phyloP scores from a whole-genome alignment of 129 eudicot genomes.

The Calendula officinalis region DNA sequence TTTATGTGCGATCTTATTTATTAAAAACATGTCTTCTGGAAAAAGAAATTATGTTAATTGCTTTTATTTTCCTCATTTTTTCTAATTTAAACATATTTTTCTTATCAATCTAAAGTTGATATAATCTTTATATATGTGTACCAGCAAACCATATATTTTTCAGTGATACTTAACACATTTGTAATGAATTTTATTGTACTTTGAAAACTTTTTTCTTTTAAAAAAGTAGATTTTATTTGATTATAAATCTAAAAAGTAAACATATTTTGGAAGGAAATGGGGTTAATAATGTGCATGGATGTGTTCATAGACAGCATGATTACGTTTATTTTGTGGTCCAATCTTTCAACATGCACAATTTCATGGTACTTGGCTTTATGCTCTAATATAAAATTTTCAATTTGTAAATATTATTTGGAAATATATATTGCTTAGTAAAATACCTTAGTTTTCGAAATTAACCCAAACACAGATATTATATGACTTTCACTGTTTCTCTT shows the following conservation, averaged over 20 bases:
- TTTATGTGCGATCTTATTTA: too few species aligned
- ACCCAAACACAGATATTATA: too few species aligned
- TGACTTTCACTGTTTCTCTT: too few species aligned
- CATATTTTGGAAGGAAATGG: conserved; percentile 21
- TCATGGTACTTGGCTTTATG: conserved; percentile 17
- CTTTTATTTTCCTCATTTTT: too few species aligned
- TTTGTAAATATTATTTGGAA: background rate
- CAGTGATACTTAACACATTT: background rate
- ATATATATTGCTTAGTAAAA: too few species aligned
- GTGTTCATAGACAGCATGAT: conserved; percentile 40
- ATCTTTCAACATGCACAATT: conserved; percentile 31
- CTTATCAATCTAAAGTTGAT: background rate
- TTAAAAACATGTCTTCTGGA: too few species aligned
- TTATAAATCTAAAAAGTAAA: conserved; percentile 12
- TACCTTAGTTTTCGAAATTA: too few species aligned
- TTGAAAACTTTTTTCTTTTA: conserved; percentile 21
- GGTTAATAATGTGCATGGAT: conserved; percentile 42
- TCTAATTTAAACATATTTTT: too few species aligned
- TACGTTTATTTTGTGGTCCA: conserved; percentile 39
- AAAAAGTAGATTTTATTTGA: conserved; percentile 27
- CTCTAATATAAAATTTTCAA: background rate
- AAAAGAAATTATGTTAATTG: too few species aligned
- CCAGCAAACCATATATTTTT: background rate
- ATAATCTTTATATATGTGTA: background rate
- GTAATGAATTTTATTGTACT: conserved; percentile 16